A percentile compares a stretch with the other conserved stretches of the same genome.
phyloP scores from a whole-genome alignment of 1,284 basidiomycete genomes.

The Xerocomus minutiporus region DNA sequence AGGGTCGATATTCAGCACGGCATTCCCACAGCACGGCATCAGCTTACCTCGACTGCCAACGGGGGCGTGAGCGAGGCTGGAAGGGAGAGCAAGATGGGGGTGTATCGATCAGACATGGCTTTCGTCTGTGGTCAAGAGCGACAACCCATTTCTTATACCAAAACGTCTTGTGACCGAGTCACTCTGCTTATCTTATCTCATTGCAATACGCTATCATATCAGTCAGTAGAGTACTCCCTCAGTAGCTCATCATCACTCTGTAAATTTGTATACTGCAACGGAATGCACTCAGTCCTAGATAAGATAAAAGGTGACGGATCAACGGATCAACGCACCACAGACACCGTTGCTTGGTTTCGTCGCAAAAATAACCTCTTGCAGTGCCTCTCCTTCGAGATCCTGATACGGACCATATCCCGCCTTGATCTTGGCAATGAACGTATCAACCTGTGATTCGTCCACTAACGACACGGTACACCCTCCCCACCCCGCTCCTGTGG shows the following conservation, averaged over 20 bases:
- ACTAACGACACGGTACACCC: conserved; percentile 86
- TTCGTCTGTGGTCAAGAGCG: background rate
- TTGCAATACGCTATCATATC: background rate
- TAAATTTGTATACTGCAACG: conserved; percentile 28
- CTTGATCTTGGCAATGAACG: conserved; percentile 65
- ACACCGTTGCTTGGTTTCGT: conserved; percentile 82
- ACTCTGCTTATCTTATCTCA: conserved; percentile 11
- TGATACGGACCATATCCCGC: conserved; percentile 60
- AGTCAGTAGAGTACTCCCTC: background rate
- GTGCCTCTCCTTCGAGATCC: conserved; percentile 52
- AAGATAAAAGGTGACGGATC: background rate
- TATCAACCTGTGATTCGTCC: conserved; percentile 56
- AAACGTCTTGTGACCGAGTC: background rate
- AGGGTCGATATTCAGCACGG: background rate
- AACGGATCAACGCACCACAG: conserved; percentile 52
- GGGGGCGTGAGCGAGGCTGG: conserved; percentile 49
- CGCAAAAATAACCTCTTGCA: conserved; percentile 75
- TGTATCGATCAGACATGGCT: conserved; percentile 42
- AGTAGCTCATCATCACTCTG: conserved; percentile 13
- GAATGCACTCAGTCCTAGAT: background rate
- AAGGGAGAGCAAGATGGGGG: conserved; percentile 50
- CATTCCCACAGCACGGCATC: background rate
- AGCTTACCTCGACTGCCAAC: conserved; percentile 52
- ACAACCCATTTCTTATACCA: background rate
- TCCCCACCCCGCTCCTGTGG: conserved; percentile 81